phyloP scores from a whole-genome alignment of 202 grass and related monocot genomes.

The Thinopyrum obtusiflorum region DNA sequence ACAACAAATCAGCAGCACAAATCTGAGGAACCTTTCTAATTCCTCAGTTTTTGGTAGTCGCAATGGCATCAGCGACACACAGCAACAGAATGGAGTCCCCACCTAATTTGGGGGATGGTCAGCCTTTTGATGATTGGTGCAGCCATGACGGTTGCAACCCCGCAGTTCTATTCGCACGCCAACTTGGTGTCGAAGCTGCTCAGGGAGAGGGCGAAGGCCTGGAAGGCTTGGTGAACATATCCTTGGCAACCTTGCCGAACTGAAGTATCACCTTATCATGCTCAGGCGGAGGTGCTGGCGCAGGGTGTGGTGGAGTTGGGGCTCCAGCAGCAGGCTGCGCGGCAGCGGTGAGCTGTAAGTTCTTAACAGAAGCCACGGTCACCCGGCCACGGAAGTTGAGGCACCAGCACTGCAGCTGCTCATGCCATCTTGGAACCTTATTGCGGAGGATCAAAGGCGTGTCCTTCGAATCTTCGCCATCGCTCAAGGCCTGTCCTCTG shows the following conservation, averaged over 20 bases:
- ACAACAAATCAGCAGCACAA: constrained; percentile 24
- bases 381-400: constrained; percentile 87
- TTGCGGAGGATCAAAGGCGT: constrained; percentile 69
- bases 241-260: constrained; percentile 67
- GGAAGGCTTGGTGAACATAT: constrained; percentile 73
- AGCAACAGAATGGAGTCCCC: not conserved
- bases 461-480: constrained; percentile 33
- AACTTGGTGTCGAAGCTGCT: constrained; percentile 80
- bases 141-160: not conserved
- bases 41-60: not conserved
- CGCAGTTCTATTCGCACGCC: constrained; percentile 46
- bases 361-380: constrained; percentile 81
- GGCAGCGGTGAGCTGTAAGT: constrained; percentile 79
- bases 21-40: not conserved
- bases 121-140: not conserved
- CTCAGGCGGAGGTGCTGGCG: constrained; percentile 33
- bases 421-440: constrained; percentile 91
- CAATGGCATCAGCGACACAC: not conserved
- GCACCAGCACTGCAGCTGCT: constrained; percentile 97
- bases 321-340: constrained; percentile 28
- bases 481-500: constrained; percentile 20
- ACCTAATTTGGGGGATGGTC: not conserved
- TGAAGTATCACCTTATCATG: constrained; percentile 63
- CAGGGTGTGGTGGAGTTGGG: constrained; percentile 38
- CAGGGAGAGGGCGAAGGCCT: constrained; percentile 84